A percentile compares a stretch with the other conserved stretches of the same genome.
Conservation (phyloP, 208 protist species). For the Leishmania turanica region DNA sequence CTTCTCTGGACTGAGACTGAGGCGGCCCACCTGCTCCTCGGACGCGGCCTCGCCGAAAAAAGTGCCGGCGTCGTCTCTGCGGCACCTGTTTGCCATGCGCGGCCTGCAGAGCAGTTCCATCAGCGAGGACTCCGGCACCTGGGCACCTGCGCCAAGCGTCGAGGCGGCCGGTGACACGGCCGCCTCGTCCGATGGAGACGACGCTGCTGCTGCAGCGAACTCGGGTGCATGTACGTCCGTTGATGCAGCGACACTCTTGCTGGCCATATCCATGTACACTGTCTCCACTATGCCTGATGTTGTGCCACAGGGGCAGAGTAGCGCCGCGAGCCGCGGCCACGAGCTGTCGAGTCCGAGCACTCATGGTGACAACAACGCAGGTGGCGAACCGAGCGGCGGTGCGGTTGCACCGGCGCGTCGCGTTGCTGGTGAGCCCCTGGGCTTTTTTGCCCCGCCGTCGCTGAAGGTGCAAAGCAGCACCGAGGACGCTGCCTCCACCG, state of each 20-base stretch:
- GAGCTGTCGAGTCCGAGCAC: not conserved
- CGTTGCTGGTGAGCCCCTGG: not conserved
- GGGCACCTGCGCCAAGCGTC: not conserved
- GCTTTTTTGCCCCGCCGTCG: not conserved
- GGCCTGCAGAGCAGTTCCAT: constrained; percentile 11
- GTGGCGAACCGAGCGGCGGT: not conserved
- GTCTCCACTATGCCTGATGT: too few relatives aligned
- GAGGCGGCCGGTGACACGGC: not conserved
- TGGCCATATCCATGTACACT: not conserved
- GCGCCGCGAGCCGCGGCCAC: not conserved
- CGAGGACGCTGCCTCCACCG: constrained; percentile 2
- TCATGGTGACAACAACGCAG: not conserved
- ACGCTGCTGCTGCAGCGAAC: not conserved
- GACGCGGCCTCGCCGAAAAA: constrained; percentile 5
- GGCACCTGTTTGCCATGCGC: constrained; percentile 16
- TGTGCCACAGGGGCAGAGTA: not conserved
- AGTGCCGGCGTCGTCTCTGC: constrained; percentile 8
- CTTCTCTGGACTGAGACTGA: constrained; percentile 1
- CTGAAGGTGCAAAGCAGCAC: constrained; percentile 8
- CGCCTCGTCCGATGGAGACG: not conserved
- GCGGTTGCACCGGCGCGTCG: not conserved
- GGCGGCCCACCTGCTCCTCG: constrained; percentile 4
- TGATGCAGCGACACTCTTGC: not conserved
- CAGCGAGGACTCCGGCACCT: constrained; percentile 17
- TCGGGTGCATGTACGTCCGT: not conserved